Evolutionary conservation across 2,329 filamentous ascomycete genomes (phyloP).

Genomic region (Colletotrichum agaves): DNA sequence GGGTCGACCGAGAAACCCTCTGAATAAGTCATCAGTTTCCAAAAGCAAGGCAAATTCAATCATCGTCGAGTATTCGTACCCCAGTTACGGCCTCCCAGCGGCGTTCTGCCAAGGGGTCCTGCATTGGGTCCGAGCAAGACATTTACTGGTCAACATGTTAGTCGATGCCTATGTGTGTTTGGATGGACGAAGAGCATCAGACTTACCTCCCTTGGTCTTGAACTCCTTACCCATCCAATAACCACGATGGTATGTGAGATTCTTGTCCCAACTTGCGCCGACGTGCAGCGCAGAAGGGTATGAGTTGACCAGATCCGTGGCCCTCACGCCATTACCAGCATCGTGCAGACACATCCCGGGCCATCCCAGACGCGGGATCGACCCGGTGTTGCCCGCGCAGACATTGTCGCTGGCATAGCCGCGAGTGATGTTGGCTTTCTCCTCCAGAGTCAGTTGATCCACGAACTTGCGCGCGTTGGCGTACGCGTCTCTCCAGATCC

Average conservation of each 20-base stretch:
- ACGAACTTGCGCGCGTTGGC: constrained; percentile 67
- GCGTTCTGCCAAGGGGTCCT: constrained; percentile 46
- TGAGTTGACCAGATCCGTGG: constrained; percentile 59
- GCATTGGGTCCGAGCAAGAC: constrained; percentile 49
- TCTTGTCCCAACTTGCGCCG: constrained; percentile 68
- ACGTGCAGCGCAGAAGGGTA: constrained; percentile 60
- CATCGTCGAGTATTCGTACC: background rate
- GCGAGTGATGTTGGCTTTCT: constrained; percentile 64
- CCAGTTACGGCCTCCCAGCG: constrained; percentile 49
- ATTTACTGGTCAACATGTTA: constrained; percentile 39
- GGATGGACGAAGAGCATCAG: rapidly evolving
- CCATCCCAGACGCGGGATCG: constrained; percentile 57
- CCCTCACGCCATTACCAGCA: constrained; percentile 60
- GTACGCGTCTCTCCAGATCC: constrained; percentile 68
- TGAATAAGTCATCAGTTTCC: background rate
- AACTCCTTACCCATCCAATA: constrained; percentile 49
- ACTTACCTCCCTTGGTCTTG: constrained; percentile 49
- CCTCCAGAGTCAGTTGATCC: constrained; percentile 71
- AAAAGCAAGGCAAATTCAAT: background rate
- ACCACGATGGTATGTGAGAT: constrained; percentile 53
- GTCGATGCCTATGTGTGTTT: background rate
- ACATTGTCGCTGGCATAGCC: constrained; percentile 52
- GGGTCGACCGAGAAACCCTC: constrained; percentile 60
- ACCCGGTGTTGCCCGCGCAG: constrained; percentile 59
- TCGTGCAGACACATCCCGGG: constrained; percentile 61